phyloP scores from a whole-genome alignment of 345 rosid species.

The Salix caprea region DNA sequence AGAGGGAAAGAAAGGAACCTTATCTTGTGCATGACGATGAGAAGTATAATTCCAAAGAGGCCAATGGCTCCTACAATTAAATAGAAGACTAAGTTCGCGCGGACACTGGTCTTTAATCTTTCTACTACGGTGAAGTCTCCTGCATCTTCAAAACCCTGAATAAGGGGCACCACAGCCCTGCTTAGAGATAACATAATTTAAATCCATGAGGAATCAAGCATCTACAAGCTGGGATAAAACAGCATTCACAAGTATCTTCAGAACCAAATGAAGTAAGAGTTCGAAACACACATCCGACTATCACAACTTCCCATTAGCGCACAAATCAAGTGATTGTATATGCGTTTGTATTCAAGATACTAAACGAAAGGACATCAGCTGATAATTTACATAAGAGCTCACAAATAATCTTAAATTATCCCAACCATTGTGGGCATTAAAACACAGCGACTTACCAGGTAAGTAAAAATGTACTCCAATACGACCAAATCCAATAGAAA shows the following conservation, averaged over 20 bases:
- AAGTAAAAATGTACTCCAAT: constrained; percentile 97
- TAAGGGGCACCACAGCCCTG: constrained; percentile 99
- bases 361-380: neutral
- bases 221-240: constrained; percentile 18
- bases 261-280: neutral
- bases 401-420: neutral
- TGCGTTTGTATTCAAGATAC: neutral
- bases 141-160: constrained; percentile 99
- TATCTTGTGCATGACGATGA: constrained; percentile 58
- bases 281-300: neutral
- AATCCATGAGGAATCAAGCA: constrained; percentile 40
- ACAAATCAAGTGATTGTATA: neutral
- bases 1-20: constrained; percentile 35
- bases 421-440: neutral
- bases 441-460: constrained; percentile 62
- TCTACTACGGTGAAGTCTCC: constrained; percentile 90
- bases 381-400: neutral
- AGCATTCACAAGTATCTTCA: constrained; percentile 9
- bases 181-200: constrained; percentile 53
- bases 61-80: constrained; percentile 83
- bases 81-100: constrained; percentile 86
- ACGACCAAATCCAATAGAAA: constrained; percentile 96
- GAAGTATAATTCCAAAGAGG: constrained; percentile 85
- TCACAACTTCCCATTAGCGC: neutral
- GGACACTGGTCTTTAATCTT: constrained; percentile 87